Conservation (phyloP, 2,329 filamentous ascomycete genomes). For the Fusarium sp. region DNA sequence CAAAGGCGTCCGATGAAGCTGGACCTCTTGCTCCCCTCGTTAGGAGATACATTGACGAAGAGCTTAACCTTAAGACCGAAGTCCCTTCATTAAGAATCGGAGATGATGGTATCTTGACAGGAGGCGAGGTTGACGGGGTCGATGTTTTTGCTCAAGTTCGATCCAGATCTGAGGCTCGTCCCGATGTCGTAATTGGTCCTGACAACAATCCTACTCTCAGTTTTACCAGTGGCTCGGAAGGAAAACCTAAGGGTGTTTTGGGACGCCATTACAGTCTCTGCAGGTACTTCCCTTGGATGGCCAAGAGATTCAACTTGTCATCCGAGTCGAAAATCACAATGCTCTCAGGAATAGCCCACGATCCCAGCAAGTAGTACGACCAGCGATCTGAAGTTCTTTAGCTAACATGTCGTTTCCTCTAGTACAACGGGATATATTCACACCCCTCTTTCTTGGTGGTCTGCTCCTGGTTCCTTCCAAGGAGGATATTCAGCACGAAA, state of each 20-base stretch:
- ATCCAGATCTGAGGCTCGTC: conserved; percentile 65
- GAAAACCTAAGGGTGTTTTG: conserved; percentile 84
- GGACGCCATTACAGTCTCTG: conserved; percentile 88
- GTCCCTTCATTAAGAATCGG: conserved; percentile 15
- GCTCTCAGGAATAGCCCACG: conserved; percentile 86
- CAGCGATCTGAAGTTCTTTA: not conserved
- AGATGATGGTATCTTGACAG: conserved; percentile 15
- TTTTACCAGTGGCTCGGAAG: conserved; percentile 81
- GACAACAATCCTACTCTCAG: conserved; percentile 63
- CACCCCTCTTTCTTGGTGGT: conserved; percentile 86
- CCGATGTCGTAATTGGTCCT: conserved; percentile 83
- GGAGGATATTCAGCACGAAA: conserved; percentile 89
- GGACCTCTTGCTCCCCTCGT: conserved; percentile 30
- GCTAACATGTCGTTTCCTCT: not conserved
- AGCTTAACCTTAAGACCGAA: conserved; percentile 23
- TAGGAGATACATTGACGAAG: conserved; percentile 10
- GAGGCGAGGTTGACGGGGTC: conserved; percentile 15
- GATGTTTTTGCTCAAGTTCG: conserved; percentile 48
- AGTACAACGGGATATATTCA: conserved; percentile 80
- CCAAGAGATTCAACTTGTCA: conserved; percentile 79
- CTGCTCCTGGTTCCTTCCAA: conserved; percentile 80
- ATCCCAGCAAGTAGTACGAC: conserved; percentile 54
- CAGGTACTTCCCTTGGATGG: conserved; percentile 95
- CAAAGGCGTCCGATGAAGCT: conserved; percentile 75
- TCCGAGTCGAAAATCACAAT: conserved; percentile 47